phyloP scores from a whole-genome alignment of 805 yeast genomes.

The Blastobotrys parvus region DNA sequence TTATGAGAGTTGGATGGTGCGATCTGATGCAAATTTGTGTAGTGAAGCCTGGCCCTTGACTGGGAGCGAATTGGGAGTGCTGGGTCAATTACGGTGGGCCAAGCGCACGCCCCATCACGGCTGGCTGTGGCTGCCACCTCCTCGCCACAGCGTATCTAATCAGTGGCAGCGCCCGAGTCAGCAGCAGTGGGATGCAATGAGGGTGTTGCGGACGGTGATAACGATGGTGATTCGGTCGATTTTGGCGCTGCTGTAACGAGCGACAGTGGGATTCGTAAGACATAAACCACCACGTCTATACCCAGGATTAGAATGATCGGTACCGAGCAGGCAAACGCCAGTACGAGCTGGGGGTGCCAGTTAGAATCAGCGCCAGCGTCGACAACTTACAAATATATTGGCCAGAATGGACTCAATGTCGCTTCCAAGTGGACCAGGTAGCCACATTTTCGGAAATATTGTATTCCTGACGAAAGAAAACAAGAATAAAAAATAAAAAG shows the following conservation, averaged over 20 bases:
- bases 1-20: too few species aligned
- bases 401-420: not conserved
- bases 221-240: too few species aligned
- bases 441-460: not conserved
- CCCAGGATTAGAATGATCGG: slow-evolving; percentile 18
- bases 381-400: not conserved
- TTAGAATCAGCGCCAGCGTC: not conserved
- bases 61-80: too few species aligned
- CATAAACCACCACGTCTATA: slow-evolving; percentile 15
- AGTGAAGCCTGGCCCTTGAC: too few species aligned
- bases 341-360: slow-evolving; percentile 7
- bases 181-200: too few species aligned
- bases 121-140: too few species aligned
- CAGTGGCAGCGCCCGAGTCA: too few species aligned
- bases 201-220: too few species aligned
- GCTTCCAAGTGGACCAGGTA: not conserved
- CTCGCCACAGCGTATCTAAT: too few species aligned
- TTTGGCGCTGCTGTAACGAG: too few species aligned
- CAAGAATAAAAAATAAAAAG: too few species aligned
- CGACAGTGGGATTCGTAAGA: not conserved
- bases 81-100: not conserved
- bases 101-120: not conserved
- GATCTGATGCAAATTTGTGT: not conserved
- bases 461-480: not conserved
- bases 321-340: slow-evolving; percentile 38